Conservation (phyloP, 2,329 filamentous ascomycete species). For the Talaromyces funiculosus region DNA sequence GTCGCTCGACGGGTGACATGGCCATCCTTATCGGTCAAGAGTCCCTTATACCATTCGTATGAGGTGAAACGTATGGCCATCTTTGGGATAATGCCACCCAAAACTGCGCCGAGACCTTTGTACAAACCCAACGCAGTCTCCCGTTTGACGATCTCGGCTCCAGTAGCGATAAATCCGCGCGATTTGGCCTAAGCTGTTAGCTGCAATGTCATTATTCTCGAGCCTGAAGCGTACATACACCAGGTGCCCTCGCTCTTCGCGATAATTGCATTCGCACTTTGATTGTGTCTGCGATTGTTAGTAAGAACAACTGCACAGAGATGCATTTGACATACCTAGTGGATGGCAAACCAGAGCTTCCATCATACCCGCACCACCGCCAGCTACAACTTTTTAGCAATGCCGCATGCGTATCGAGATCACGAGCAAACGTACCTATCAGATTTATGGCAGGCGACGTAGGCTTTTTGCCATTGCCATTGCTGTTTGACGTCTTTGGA, state of each 20-base stretch:
- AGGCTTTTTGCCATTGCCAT: conserved; percentile 64
- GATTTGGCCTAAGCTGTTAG: conserved; percentile 53
- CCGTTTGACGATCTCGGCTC: conserved; percentile 75
- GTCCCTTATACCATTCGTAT: conserved; percentile 90
- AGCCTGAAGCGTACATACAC: conserved; percentile 46
- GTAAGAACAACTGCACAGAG: conserved; percentile 20
- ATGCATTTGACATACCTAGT: conserved; percentile 56
- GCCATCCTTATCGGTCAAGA: conserved; percentile 66
- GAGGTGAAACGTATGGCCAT: conserved; percentile 99
- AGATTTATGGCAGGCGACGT: conserved; percentile 84
- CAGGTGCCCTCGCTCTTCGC: conserved; percentile 72
- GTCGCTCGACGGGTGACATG: conserved; percentile 65
- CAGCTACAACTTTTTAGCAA: conserved; percentile 54
- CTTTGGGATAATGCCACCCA: conserved; percentile 95
- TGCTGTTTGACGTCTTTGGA: conserved; percentile 23
- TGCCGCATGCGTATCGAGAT: background rate
- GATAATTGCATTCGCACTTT: conserved; percentile 99
- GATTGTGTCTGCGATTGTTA: conserved; percentile 65
- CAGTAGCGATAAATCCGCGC: conserved; percentile 82
- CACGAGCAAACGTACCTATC: conserved; percentile 57
- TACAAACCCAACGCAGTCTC: conserved; percentile 92
- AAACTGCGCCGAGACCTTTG: conserved; percentile 94
- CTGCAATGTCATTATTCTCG: background rate
- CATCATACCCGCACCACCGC: conserved; percentile 98
- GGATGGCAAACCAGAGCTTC: conserved; percentile 95